These are phyloP conservation scores for Boletus tomentosulus DNA, from an alignment of 768 basidiomycete species.

Conservation along the genomic window DNA sequence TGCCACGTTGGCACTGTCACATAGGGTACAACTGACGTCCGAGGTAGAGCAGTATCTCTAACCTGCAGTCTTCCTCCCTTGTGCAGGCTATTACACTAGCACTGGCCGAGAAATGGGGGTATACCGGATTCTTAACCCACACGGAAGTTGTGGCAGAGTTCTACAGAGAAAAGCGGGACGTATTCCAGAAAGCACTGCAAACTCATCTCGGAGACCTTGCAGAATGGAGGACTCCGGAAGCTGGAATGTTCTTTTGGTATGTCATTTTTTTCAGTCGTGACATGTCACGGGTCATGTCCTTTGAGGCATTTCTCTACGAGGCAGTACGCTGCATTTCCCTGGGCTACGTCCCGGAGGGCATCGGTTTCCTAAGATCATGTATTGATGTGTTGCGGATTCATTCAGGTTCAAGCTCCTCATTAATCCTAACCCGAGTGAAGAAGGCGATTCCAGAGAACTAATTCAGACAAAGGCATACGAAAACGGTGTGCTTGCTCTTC, in stretches of 20 bases:
- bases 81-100: conserved; percentile 59
- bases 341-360: conserved; percentile 1
- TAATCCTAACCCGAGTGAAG: conserved; percentile 28
- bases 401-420: conserved; percentile 68
- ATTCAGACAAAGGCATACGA: conserved; percentile 74
- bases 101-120: conserved; percentile 68
- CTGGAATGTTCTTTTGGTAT: conserved; percentile 89
- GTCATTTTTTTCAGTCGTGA: conserved; percentile 20
- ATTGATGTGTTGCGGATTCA: conserved; percentile 14
- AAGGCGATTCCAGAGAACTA: conserved; percentile 67
- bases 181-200: conserved; percentile 73
- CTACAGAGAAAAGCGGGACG: conserved; percentile 68
- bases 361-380: conserved; percentile 10
- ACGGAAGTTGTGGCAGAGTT: conserved; percentile 64
- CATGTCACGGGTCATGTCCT: conserved; percentile 3
- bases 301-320: conserved; percentile 2
- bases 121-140: conserved; percentile 70
- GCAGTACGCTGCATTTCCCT: neutral
- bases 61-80: conserved; percentile 62
- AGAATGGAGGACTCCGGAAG: conserved; percentile 65
- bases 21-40: conserved; percentile 7
- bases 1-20: conserved; percentile 9
- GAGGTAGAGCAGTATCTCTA: conserved; percentile 57
- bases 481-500: conserved; percentile 84
- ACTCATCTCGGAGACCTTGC: conserved; percentile 76